Evolutionary conservation across 495 filamentous ascomycete species (phyloP), one percentile per base, ranked within the genome.

Genomic region (Hypoxylon intermedium): DNA sequence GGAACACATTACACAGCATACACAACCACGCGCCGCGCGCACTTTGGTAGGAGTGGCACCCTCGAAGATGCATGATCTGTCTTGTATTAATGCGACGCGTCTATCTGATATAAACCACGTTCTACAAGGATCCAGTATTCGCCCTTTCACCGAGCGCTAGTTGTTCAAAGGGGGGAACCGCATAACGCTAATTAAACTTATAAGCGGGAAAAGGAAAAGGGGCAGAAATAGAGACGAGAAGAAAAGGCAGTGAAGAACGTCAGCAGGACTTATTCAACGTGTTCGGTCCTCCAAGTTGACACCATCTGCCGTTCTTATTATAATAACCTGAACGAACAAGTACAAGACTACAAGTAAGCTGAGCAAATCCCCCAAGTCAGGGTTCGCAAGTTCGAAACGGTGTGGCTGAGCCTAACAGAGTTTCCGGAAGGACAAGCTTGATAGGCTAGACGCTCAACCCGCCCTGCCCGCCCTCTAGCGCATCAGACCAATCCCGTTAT

Each of bases 121-220:
- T 59, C 38, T 49, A 55, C 60, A 58, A 54, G 54, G 60, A 64
- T 64, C 49, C 43, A 50, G 30, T 47, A 36, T 31, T 51, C 20
- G 19, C 24, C 49, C 36, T 36, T 41, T 64, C 49, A 54, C 60
- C 49, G 43, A 58, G 51, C 46, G 42, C 41, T 30, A 49, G 40
- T 37, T 37, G 19, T 61, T 6, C n/a, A n/a, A 47, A 30, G 33
- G 53, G 52, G 42, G 38, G 44, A 19, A 51, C 31, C 40, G 62
- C 62, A 65, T 65, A 42, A 65, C 54, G 37, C 41, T 65, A 65
- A 65, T 65, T 65, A 51, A 65, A 65, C 56, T 63, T 42, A 49
- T 28, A 49, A 53, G 40, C 43, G 19, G 33, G 46, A 55, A 56
- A 58, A 51, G 19, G 33, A 48, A 55, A 56, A 58, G 56, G 45